Base-by-base conservation (phyloP, 2,329 filamentous ascomycete genomes). In the Microcyclospora tardicrescens region DNA sequence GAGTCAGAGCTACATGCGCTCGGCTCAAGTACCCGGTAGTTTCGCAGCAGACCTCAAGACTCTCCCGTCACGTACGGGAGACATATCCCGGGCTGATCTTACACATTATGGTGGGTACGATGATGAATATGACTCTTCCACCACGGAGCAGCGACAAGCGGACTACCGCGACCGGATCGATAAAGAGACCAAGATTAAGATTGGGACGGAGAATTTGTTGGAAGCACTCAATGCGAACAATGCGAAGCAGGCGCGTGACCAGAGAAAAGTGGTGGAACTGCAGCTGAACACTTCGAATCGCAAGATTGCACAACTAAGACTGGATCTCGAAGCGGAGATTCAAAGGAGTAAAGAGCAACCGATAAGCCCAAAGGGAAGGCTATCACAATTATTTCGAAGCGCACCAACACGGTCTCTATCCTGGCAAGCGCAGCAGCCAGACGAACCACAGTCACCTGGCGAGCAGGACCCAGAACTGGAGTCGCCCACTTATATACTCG, bases 101-200 rank as follows among this genome's bases (percentile, higher is more conserved):
- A 69, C 73, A 36, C 68, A 68, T 39, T 72, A 68, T 53, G 57
- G 57, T 34, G 30, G 30, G 6, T 63, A 61, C 27, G 63, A 69
- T 19, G 79, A 81, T 39, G 79, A 78, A 38, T 73, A 76, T 19
- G 55, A 54, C 10, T 28, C 42, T 49, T 66, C 50, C 45, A 71
- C 70, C 9, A 71, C 77, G 11, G 85, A 93, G 58, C 78, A 85
- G 61, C 73, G 77, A 31, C 77, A 94, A 52, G 73, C 78, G 15
- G 69, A 75, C 37, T 72, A 95, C 45, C 79, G 81, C 54, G 87
- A 95, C 52, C 76, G 81, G 55, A 80, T 98, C 47, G 89, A 86
- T 50, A 89, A 93, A 54, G 93, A 98, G 65, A 79, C 87, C 65
- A 96, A 96, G 69, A 96, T 98, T 58, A 95, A 93, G 62, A 83